phyloP scores from a whole-genome alignment of 306 rosid species.

The Comarum palustre region DNA sequence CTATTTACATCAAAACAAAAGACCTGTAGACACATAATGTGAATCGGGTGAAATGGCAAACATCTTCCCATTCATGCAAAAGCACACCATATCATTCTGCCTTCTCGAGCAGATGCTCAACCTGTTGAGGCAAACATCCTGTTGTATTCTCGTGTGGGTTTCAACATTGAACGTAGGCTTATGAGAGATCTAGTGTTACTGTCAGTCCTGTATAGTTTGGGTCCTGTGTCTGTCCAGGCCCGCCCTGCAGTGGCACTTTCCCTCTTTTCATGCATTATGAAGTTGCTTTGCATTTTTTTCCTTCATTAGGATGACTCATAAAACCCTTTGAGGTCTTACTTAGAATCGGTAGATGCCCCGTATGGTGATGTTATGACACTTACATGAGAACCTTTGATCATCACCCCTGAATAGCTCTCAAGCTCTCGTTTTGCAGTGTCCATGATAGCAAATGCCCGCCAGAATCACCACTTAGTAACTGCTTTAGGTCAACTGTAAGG shows the following conservation, averaged over 20 bases:
- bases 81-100: constrained; percentile 27
- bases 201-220: constrained; percentile 31
- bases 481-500: constrained; percentile 78
- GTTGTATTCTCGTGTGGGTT: constrained; percentile 22
- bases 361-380: constrained; percentile 44
- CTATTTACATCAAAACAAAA: constrained; percentile 49
- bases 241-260: constrained; percentile 40
- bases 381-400: constrained; percentile 20
- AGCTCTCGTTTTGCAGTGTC: constrained; percentile 80
- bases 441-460: constrained; percentile 85
- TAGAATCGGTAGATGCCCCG: constrained; percentile 38
- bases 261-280: constrained; percentile 29
- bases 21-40: constrained; percentile 26
- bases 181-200: constrained; percentile 18
- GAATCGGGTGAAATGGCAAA: constrained; percentile 32
- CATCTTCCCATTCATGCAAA: constrained; percentile 38
- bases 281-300: constrained; percentile 24
- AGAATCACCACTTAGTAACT: constrained; percentile 87
- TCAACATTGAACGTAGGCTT: constrained; percentile 18
- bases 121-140: constrained; percentile 17
- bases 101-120: constrained; percentile 31
- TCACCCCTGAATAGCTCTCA: constrained; percentile 76
- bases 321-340: constrained; percentile 39
- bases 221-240: constrained; percentile 43
- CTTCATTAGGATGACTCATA: constrained; percentile 23